A percentile compares a stretch with the other conserved stretches of the same genome.
Evolutionary conservation across 805 yeast species (phyloP).

Genomic region (Monosporozyma siamensis): DNA sequence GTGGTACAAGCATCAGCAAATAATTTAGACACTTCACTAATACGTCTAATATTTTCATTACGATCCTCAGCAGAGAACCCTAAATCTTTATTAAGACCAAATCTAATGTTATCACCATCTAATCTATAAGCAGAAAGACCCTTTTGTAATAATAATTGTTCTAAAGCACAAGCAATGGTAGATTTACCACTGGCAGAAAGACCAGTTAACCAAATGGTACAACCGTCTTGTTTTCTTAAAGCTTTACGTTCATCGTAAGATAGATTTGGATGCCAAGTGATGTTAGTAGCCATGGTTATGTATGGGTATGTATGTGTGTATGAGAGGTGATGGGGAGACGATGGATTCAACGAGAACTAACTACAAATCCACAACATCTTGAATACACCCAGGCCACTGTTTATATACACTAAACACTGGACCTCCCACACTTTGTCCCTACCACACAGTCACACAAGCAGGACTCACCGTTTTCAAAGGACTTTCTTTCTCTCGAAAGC

Average conservation of each 20-base stretch:
- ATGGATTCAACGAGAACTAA: no score
- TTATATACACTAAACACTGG: no score
- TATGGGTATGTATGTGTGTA: no score
- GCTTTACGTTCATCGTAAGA: constrained; percentile 71
- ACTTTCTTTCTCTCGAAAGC: no score
- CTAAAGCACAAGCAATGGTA: constrained; percentile 91
- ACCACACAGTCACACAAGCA: no score
- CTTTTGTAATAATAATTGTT: constrained; percentile 63
- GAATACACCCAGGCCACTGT: no score
- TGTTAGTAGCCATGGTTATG: constrained; percentile 75
- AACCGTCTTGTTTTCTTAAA: constrained; percentile 72
- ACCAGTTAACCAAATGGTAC: constrained; percentile 93
- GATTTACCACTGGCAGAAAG: constrained; percentile 91
- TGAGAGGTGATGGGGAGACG: no score
- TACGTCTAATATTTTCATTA: constrained; percentile 90
- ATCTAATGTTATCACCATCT: constrained; percentile 91
- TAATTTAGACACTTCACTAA: constrained; percentile 86
- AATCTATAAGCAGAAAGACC: constrained; percentile 73
- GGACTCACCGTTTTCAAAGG: no score
- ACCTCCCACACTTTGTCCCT: no score
- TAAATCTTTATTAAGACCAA: constrained; percentile 89
- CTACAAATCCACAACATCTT: no score
- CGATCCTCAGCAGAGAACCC: constrained; percentile 89
- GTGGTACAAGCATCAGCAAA: constrained; percentile 89
- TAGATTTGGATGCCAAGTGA: constrained; percentile 92